Conservation (phyloP, 2,329 filamentous ascomycete species). For the Fragosphaeria purpurea region DNA sequence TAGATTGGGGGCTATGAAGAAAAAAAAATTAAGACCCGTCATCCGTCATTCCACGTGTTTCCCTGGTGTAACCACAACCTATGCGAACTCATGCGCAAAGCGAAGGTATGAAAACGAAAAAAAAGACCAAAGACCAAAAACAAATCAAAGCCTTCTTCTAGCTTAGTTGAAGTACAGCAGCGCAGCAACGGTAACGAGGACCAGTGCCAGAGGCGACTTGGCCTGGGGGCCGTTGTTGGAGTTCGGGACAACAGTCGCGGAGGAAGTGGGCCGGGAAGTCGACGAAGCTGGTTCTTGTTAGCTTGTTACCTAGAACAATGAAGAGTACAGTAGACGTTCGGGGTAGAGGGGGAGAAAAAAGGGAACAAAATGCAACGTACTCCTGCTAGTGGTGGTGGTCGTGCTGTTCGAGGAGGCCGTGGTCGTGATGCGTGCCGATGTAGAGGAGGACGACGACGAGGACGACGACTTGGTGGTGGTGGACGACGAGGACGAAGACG, state of each 20-base stretch:
- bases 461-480: neutral
- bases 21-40: too few species aligned
- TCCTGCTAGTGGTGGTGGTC: conserved; percentile 3
- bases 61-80: neutral
- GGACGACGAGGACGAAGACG: conserved; percentile 14
- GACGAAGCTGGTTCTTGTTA: conserved; percentile 3
- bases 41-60: too few species aligned
- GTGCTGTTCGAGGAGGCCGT: neutral
- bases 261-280: conserved; percentile 13
- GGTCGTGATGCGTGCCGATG: neutral
- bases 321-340: conserved; percentile 3
- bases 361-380: conserved; percentile 3
- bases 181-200: conserved; percentile 28
- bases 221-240: conserved; percentile 27
- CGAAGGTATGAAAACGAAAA: neutral
- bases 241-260: conserved; percentile 19
- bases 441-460: conserved; percentile 1
- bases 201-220: conserved; percentile 30
- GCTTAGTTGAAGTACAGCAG: conserved; percentile 33
- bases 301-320: too few species aligned
- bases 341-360: conserved; percentile 5
- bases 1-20: too few species aligned
- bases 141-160: neutral
- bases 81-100: neutral
- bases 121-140: neutral